These are phyloP conservation scores for Cladophialophora immunda DNA, from an alignment of 2,329 filamentous ascomycete genomes.

Conservation along the genomic window DNA sequence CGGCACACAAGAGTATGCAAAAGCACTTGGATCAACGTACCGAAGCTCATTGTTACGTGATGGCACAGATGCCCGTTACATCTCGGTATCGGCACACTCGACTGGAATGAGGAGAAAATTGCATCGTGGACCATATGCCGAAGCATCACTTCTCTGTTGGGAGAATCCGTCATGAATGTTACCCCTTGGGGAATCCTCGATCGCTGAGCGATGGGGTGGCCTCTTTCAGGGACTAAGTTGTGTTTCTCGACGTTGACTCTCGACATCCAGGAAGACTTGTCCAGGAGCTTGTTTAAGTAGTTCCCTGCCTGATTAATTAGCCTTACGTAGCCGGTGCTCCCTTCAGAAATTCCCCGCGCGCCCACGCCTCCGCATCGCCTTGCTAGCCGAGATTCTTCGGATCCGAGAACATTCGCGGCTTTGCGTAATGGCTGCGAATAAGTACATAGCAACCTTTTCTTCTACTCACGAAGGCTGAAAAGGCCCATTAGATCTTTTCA, in stretches of 20 bases:
- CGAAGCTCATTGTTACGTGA: not conserved
- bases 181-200: too few species aligned
- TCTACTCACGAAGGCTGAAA: not conserved
- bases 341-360: not conserved
- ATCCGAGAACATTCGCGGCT: not conserved
- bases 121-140: not conserved
- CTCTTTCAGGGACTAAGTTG: too few species aligned
- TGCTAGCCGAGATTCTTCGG: not conserved
- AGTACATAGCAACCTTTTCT: not conserved
- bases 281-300: too few species aligned
- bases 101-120: not conserved
- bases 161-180: not conserved
- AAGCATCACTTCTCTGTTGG: not conserved
- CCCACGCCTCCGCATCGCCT: not conserved
- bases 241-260: too few species aligned
- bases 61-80: not conserved
- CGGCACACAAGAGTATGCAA: too few species aligned
- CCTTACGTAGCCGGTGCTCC: not conserved
- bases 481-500: not conserved
- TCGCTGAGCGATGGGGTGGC: too few species aligned
- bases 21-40: not conserved
- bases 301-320: too few species aligned
- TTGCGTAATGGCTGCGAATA: not conserved
- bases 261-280: too few species aligned
- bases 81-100: not conserved